A percentile compares a stretch with the other conserved stretches of the same genome.
phyloP scores from a whole-genome alignment of 805 yeast species.

The Candida argentea region DNA sequence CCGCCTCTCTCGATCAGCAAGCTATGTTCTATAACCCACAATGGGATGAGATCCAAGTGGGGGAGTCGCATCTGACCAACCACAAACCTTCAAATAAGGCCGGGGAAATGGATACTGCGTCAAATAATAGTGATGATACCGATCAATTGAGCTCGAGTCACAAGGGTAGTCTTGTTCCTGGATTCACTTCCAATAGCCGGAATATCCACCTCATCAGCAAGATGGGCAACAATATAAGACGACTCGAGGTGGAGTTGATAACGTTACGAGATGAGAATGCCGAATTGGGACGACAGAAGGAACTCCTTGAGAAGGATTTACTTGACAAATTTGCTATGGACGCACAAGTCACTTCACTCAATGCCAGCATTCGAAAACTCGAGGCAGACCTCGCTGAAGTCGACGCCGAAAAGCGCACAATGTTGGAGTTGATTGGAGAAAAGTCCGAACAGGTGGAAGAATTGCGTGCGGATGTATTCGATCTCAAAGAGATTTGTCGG shows the following conservation, averaged over 20 bases:
- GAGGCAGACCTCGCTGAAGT: slow-evolving; percentile 12
- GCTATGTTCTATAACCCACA: not conserved
- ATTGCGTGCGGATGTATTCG: slow-evolving; percentile 77
- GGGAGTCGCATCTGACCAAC: slow-evolving; percentile 37
- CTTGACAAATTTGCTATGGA: slow-evolving; percentile 26
- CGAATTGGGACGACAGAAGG: slow-evolving; percentile 46
- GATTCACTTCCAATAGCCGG: slow-evolving; percentile 7
- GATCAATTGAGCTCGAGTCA: too few relatives aligned
- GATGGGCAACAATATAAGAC: slow-evolving; percentile 65
- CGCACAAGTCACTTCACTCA: slow-evolving; percentile 20
- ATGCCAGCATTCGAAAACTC: slow-evolving; percentile 17
- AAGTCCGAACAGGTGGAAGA: slow-evolving; percentile 82
- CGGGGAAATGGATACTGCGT: too few relatives aligned
- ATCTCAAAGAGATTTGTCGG: slow-evolving; percentile 74
- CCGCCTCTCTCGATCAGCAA: too few relatives aligned
- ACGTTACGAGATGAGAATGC: slow-evolving; percentile 55
- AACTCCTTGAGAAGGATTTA: slow-evolving; percentile 59
- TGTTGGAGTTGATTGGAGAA: slow-evolving; percentile 71
- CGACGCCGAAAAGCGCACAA: slow-evolving; percentile 39
- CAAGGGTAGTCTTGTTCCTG: slow-evolving; percentile 3
- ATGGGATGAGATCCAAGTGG: slow-evolving; percentile 23
- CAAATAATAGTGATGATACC: too few relatives aligned
- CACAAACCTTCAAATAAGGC: too few relatives aligned
- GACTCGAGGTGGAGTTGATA: slow-evolving; percentile 69
- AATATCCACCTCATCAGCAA: slow-evolving; percentile 60